Base-by-base conservation (phyloP, 352 stramenopile genomes). In the Lagenidium sp. region DNA sequence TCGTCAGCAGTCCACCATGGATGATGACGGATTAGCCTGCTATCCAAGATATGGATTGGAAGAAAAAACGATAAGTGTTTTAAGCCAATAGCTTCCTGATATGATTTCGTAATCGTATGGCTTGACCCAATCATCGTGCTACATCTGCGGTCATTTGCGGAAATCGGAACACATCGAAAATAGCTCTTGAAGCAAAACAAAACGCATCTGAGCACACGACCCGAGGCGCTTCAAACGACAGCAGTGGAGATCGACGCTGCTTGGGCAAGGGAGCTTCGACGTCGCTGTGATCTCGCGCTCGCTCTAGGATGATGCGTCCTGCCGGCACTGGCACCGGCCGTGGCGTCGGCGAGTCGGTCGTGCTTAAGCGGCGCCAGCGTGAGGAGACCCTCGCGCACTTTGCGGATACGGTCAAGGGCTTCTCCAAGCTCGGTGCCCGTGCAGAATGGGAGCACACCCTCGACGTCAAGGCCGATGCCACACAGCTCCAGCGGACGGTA, bases 391-490 rank as follows among this genome's bases (percentile, higher is more conserved):
- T 90, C 41, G 54, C 65, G 24, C 77, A 51, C 44, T 87, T 71
- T 40, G 36, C 44, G 21, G 55, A 79, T 13, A 70, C 63, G 19
- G 75, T 87, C 44, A 66, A 73, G 34, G 69, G 61, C 0, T 48
- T 81, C 13, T 44, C 39, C 11, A 68, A 66, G 25, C 55, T 77
- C 39, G 76, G 85, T 50, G 44, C 68, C 15, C 71, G 77, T 6
- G 77, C 77, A 5, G 68, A 87, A 16, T 90, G 77, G 77, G 77
- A 90, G 37, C 66, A 83, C 31, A 59, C 69, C 28, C 55, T 85
- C 7, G 54, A 77, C 13, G 50, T 64, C 4, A 84, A 84, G 46
- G 47, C 63, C 1, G 68, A 85, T 19, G 41, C n/a, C 18, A 64
- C 60, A 15, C 55, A 83, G 19, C 53, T 85, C 15, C 59, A 77